A percentile compares a stretch with the other conserved stretches of the same genome.
These are phyloP conservation scores for Carex kokanica DNA, from an alignment of 176 grass and related monocot species.

Conservation along the genomic window DNA sequence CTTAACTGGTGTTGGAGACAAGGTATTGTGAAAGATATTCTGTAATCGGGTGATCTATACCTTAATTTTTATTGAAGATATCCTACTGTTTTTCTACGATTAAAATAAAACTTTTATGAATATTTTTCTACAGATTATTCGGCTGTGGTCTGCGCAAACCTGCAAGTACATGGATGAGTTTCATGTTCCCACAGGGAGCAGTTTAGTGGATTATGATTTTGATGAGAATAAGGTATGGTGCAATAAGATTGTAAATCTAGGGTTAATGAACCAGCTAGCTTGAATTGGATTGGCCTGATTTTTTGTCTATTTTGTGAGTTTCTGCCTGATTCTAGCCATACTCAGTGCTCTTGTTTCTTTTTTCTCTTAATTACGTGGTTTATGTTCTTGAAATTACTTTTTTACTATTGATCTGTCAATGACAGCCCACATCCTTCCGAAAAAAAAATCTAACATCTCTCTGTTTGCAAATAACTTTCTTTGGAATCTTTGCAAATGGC, in stretches of 20 bases:
- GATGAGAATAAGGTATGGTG: constrained; percentile 94
- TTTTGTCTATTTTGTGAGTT: not conserved
- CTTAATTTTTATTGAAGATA: not conserved
- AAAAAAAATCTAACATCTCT: not conserved
- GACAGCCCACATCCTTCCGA: not conserved
- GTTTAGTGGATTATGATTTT: constrained; percentile 79
- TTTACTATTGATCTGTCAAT: not conserved
- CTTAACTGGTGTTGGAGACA: constrained; percentile 82
- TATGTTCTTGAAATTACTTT: not conserved
- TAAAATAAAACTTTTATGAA: not conserved
- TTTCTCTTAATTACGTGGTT: not conserved
- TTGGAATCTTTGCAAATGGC: not conserved
- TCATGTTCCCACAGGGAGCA: constrained; percentile 45
- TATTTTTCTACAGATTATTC: constrained; percentile 43
- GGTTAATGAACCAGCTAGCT: not conserved
- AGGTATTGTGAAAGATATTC: constrained; percentile 41
- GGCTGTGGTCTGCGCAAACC: constrained; percentile 86
- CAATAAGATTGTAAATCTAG: not conserved
- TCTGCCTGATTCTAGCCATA: not conserved
- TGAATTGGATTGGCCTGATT: not conserved
- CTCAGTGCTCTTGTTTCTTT: not conserved
- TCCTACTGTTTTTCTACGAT: not conserved
- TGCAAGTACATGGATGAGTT: constrained; percentile 76
- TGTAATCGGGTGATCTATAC: not conserved
- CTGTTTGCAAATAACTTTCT: not conserved